Conservation (phyloP, 768 basidiomycete species). For the Tylopilus sp. region DNA sequence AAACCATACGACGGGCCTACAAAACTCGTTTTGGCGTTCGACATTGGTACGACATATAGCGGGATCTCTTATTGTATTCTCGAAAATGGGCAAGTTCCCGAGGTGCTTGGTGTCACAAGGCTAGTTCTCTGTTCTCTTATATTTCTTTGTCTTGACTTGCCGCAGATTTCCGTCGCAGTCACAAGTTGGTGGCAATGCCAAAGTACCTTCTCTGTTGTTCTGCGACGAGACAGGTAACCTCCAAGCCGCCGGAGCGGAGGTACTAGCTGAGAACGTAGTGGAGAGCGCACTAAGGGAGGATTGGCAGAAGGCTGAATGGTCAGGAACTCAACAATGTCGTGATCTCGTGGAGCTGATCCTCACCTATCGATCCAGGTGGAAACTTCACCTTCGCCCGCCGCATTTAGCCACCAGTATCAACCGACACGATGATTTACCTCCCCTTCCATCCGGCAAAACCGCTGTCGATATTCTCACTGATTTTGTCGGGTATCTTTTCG, state of each 20-base stretch:
- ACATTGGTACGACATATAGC: slow-evolving; percentile 46
- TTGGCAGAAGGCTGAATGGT: background rate
- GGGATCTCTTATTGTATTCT: slow-evolving; percentile 38
- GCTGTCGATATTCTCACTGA: background rate
- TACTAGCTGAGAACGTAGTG: background rate
- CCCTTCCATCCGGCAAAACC: background rate
- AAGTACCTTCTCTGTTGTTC: background rate
- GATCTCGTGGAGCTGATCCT: background rate
- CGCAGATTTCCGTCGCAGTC: slow-evolving; percentile 34
- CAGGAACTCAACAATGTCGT: background rate
- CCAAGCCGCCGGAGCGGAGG: background rate
- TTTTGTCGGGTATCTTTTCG: background rate
- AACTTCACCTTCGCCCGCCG: background rate
- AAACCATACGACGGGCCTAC: slow-evolving; percentile 5
- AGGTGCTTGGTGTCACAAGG: slow-evolving; percentile 11
- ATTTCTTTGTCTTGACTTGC: background rate
- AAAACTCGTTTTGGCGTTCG: slow-evolving; percentile 43
- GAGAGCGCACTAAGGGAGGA: background rate
- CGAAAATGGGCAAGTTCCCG: slow-evolving; percentile 8
- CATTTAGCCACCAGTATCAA: background rate
- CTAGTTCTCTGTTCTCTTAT: background rate
- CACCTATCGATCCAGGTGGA: background rate
- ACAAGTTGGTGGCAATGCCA: background rate
- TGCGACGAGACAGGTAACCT: background rate
- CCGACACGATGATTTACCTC: background rate